A percentile compares a stretch with the other conserved stretches of the same genome.
These are phyloP conservation scores for Ascochyta pisi DNA, from an alignment of 2,329 filamentous ascomycete species.

Conservation along the genomic window DNA sequence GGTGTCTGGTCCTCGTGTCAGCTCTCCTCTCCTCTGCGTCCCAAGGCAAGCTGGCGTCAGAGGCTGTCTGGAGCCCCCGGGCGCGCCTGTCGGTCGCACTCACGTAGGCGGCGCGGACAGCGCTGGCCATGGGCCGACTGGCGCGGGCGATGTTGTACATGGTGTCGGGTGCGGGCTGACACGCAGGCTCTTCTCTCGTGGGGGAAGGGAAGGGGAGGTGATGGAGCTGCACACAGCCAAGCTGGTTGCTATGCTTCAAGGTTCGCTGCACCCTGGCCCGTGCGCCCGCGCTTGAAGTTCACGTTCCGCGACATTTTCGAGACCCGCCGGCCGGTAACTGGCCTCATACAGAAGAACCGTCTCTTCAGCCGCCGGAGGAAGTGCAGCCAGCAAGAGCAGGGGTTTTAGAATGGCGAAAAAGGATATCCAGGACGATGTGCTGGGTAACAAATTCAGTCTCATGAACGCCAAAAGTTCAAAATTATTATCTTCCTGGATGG, in stretches of 20 bases:
- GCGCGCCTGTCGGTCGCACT: slow-evolving; percentile 41
- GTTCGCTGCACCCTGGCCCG: slow-evolving; percentile 26
- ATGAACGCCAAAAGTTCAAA: slow-evolving; percentile 61
- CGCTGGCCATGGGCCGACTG: slow-evolving; percentile 75
- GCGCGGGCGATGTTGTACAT: slow-evolving; percentile 89
- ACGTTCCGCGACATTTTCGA: slow-evolving; percentile 26
- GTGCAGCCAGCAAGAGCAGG: slow-evolving; percentile 2
- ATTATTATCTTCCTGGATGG: slow-evolving; percentile 64
- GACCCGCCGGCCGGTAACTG: slow-evolving; percentile 35
- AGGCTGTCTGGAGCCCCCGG: slow-evolving; percentile 34
- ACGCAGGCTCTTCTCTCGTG: slow-evolving; percentile 25
- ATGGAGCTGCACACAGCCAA: slow-evolving; percentile 27
- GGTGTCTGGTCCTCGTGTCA: slow-evolving; percentile 59
- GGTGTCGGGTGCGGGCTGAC: slow-evolving; percentile 49
- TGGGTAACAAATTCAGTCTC: slow-evolving; percentile 62
- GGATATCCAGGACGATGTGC: slow-evolving; percentile 58
- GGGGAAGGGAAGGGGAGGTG: slow-evolving; percentile 22
- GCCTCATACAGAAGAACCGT: slow-evolving; percentile 11
- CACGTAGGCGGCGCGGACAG: slow-evolving; percentile 80
- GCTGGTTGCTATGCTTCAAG: slow-evolving; percentile 32
- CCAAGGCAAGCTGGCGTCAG: slow-evolving; percentile 40
- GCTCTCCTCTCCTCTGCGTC: slow-evolving; percentile 28
- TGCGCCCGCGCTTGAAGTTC: slow-evolving; percentile 14
- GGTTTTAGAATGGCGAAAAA: slow-evolving; percentile 40
- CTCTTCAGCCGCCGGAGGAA: slow-evolving; percentile 8